Percentiles rank a stretch among this genome's conserved stretches.
Evolutionary conservation across 805 yeast species (phyloP).

Genomic region (Kodamaea neixiangensis): DNA sequence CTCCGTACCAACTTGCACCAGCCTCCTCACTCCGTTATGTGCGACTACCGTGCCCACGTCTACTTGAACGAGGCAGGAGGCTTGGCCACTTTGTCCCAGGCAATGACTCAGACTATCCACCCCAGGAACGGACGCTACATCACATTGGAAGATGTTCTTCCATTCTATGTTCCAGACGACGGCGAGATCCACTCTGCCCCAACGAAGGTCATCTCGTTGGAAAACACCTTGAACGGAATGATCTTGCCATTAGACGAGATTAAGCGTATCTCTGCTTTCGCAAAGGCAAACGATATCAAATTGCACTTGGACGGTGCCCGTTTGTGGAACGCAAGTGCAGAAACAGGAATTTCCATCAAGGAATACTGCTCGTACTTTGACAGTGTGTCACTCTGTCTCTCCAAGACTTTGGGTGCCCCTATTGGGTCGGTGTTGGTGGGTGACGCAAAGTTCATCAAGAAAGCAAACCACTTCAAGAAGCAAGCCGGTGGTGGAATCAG

Average conservation of each 20-base stretch:
- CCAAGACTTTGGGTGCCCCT: conserved; percentile 47
- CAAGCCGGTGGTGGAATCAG: conserved; percentile 49
- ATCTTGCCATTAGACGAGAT: conserved; percentile 43
- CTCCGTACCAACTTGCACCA: conserved; percentile 40
- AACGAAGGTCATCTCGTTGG: conserved; percentile 44
- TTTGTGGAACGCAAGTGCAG: conserved; percentile 45
- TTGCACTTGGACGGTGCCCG: conserved; percentile 48
- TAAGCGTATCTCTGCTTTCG: conserved; percentile 34
- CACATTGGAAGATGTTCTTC: conserved; percentile 38
- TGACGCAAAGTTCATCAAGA: conserved; percentile 29
- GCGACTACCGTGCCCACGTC: conserved; percentile 41
- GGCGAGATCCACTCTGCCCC: conserved; percentile 49
- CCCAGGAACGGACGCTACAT: conserved; percentile 38
- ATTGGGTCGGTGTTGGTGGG: conserved; percentile 45
- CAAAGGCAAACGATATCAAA: conserved; percentile 33
- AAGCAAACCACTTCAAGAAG: conserved; percentile 47
- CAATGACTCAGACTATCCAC: conserved; percentile 39
- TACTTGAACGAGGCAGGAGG: conserved; percentile 45
- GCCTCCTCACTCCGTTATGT: conserved; percentile 43
- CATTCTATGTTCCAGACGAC: conserved; percentile 41
- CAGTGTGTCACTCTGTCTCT: conserved; percentile 44
- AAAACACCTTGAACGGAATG: conserved; percentile 46
- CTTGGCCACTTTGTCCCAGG: conserved; percentile 43
- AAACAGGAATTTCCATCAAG: conserved; percentile 39
- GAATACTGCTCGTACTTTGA: conserved; percentile 43